phyloP scores from a whole-genome alignment of 2,329 filamentous ascomycete genomes.

The Fusarium zealandicum region DNA sequence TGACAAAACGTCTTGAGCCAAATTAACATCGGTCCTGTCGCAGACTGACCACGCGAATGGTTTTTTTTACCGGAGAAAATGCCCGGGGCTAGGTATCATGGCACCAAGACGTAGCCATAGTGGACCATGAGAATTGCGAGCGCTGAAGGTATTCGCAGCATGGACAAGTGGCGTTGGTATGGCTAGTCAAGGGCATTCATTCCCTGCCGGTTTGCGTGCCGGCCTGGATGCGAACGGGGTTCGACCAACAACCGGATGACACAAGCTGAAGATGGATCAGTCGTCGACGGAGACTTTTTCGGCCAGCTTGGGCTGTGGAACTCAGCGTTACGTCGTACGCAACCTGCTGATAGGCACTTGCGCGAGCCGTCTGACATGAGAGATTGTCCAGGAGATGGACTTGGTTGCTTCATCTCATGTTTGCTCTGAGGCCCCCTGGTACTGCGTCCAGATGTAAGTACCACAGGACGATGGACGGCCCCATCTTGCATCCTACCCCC shows the following conservation, averaged over 20 bases:
- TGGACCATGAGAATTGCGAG: constrained; percentile 5
- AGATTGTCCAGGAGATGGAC: neutral
- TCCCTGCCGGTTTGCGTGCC: constrained; percentile 16
- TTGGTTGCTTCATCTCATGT: constrained; percentile 11
- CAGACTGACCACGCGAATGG: constrained; percentile 23
- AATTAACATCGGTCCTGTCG: constrained; percentile 24
- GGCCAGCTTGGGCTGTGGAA: constrained; percentile 16
- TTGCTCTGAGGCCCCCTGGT: constrained; percentile 20
- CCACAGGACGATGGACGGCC: constrained; percentile 17
- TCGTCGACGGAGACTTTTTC: constrained; percentile 3
- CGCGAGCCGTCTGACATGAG: constrained; percentile 3
- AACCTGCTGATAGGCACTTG: constrained; percentile 13
- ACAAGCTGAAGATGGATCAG: neutral
- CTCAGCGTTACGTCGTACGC: constrained; percentile 21
- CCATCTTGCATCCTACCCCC: constrained; percentile 29
- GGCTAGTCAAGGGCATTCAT: constrained; percentile 13
- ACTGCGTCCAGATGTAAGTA: constrained; percentile 26
- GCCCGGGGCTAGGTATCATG: constrained; percentile 1
- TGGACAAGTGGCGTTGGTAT: constrained; percentile 9
- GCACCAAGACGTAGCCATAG: constrained; percentile 8
- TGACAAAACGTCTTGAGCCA: constrained; percentile 25
- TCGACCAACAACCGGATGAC: constrained; percentile 15
- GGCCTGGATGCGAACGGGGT: constrained; percentile 5
- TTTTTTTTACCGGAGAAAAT: constrained; percentile 26
- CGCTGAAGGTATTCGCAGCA: constrained; percentile 26